Percentiles rank a stretch among this genome's conserved stretches.
Conservation (phyloP, 495 filamentous ascomycete species). For the Hypoxylon cercidicola region DNA sequence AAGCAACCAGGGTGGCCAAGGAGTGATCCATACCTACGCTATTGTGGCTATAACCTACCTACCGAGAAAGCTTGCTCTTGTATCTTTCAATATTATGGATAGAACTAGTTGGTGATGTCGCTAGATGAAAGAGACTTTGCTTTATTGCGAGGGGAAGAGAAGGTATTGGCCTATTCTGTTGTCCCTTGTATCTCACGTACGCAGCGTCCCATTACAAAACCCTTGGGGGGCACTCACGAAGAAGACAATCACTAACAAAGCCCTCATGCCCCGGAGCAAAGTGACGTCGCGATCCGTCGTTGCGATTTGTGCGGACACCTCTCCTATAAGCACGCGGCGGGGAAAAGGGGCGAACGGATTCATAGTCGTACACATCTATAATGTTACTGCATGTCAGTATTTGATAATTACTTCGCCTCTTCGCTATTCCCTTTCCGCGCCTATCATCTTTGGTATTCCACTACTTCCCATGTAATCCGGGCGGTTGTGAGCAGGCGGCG, state of each 20-base stretch:
- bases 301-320: not conserved
- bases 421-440: not conserved
- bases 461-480: constrained; percentile 1
- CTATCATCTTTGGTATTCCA: not conserved
- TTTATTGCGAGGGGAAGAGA: too few species aligned
- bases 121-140: too few species aligned
- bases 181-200: constrained; percentile 1
- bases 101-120: not conserved
- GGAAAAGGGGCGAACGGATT: too few species aligned
- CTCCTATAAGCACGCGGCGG: not conserved
- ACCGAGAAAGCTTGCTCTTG: not conserved
- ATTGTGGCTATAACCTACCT: not conserved
- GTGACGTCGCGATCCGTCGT: not conserved
- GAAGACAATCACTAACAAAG: constrained; percentile 3
- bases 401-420: not conserved
- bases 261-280: constrained; percentile 2
- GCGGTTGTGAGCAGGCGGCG: constrained; percentile 2
- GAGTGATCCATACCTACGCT: constrained; percentile 5
- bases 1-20: constrained; percentile 7
- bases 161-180: too few species aligned
- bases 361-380: too few species aligned
- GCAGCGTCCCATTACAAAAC: too few species aligned
- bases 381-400: too few species aligned
- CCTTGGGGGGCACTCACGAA: too few species aligned
- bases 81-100: too few species aligned